Conservation (phyloP, 2,329 filamentous ascomycete species). For the Drechslera avenae region DNA sequence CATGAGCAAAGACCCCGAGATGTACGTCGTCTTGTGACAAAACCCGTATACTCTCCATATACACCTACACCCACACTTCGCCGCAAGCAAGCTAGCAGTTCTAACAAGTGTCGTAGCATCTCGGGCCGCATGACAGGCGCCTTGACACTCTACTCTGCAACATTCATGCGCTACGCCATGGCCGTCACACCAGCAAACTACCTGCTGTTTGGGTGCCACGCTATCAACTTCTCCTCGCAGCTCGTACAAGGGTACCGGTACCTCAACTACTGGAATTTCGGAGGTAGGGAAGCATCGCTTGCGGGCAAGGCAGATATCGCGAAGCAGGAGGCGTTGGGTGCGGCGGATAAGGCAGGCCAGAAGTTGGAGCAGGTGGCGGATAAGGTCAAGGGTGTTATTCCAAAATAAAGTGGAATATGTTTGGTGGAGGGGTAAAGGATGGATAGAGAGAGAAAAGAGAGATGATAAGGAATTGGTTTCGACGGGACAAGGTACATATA, state of each 20-base stretch:
- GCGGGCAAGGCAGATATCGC: conserved; percentile 43
- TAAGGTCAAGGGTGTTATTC: conserved; percentile 15
- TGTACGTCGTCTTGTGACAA: conserved; percentile 46
- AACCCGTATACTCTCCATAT: neutral
- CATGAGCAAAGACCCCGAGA: conserved; percentile 59
- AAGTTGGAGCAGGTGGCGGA: conserved; percentile 12
- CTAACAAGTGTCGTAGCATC: conserved; percentile 54
- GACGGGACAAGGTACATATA: neutral
- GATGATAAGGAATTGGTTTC: too few species aligned
- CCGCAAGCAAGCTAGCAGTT: conserved; percentile 3
- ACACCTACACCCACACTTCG: neutral
- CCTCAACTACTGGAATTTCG: conserved; percentile 63
- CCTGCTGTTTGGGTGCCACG: conserved; percentile 70
- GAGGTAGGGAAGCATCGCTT: conserved; percentile 51
- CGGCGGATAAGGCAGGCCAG: conserved; percentile 8
- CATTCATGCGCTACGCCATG: conserved; percentile 70
- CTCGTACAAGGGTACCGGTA: conserved; percentile 66
- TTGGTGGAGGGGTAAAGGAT: neutral
- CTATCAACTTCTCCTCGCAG: conserved; percentile 68
- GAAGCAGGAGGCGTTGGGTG: conserved; percentile 10
- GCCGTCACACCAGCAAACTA: conserved; percentile 68
- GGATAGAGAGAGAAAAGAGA: too few species aligned
- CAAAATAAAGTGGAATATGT: conserved; percentile 9
- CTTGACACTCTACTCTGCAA: conserved; percentile 64
- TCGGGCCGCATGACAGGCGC: conserved; percentile 68